These are phyloP conservation scores for Teunomyces barrocoloradensis DNA, from an alignment of 805 yeast genomes.

Conservation along the genomic window DNA sequence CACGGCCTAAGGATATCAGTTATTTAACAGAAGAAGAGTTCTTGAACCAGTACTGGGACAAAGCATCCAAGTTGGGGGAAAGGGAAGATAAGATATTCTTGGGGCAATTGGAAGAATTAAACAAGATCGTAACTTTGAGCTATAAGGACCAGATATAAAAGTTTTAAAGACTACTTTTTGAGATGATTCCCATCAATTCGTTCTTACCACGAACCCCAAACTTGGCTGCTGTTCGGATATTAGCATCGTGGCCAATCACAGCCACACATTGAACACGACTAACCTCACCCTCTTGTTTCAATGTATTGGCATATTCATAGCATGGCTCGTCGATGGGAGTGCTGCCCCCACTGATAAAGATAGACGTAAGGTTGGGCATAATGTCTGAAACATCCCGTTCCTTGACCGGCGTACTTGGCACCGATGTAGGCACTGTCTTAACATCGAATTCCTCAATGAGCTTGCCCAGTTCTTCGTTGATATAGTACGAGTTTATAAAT, in stretches of 20 bases:
- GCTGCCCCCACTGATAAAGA: slow-evolving; percentile 63
- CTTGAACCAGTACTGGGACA: slow-evolving; percentile 48
- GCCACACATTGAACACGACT: slow-evolving; percentile 58
- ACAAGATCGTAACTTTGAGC: slow-evolving; percentile 51
- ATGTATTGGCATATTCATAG: slow-evolving; percentile 51
- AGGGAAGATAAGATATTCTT: slow-evolving; percentile 44
- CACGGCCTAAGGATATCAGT: slow-evolving; percentile 38
- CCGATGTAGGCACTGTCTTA: slow-evolving; percentile 17
- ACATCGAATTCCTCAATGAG: slow-evolving; percentile 25
- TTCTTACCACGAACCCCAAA: slow-evolving; percentile 68
- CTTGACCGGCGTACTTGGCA: slow-evolving; percentile 14
- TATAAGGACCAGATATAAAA: slow-evolving; percentile 43
- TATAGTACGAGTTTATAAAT: slow-evolving; percentile 44
- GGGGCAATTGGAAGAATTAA: slow-evolving; percentile 52
- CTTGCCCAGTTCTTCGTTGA: slow-evolving; percentile 14
- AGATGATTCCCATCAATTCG: slow-evolving; percentile 57
- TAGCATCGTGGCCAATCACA: slow-evolving; percentile 39
- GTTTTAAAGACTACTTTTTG: slow-evolving; percentile 7
- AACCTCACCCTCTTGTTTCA: slow-evolving; percentile 35
- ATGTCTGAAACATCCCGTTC: neutral
- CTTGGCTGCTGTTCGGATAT: slow-evolving; percentile 55
- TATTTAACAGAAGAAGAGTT: slow-evolving; percentile 38
- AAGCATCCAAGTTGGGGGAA: slow-evolving; percentile 42
- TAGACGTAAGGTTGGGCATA: slow-evolving; percentile 6
- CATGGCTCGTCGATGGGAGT: slow-evolving; percentile 69